Base-by-base conservation (phyloP, 1,284 basidiomycete genomes). In the Puccinia coronata region DNA sequence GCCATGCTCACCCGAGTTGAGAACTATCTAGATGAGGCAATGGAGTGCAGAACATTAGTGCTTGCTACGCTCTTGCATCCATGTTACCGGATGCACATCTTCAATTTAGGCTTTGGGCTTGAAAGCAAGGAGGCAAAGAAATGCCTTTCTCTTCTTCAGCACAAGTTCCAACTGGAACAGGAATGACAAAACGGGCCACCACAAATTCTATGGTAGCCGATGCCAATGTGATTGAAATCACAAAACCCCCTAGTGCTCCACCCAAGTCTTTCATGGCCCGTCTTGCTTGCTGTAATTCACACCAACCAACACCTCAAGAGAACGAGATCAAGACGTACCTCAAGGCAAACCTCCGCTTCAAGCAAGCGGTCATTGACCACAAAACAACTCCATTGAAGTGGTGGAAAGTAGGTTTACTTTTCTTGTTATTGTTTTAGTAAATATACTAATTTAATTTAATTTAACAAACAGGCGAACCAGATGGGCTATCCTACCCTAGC, bases 1-100 rank as follows among this genome's bases (percentile, higher is more conserved):
- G 65, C 65, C 43, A 69, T 69, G 65, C 36, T 47, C 11, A 8
- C 36, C 36, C 41, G 43, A 69, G 65, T 69, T 41, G 25, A n/a
- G 39, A 69, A 47, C 28, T 69, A 69, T 69, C 65, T 69, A 23
- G 39, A 2, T n/a, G 39, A 69, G 23, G 39, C 65, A 2, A 69
- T 69, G 65, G 23, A 49, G 11, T 69, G 65, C 65, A 43, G 16
- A 12, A 43, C n/a, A n/a, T n/a, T n/a, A n/a, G n/a, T n/a, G n/a
- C n/a, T n/a, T n/a, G n/a, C n/a, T n/a, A n/a, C n/a, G n/a, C n/a
- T n/a, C n/a, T n/a, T n/a, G n/a, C n/a, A n/a, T n/a, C n/a, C n/a
- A n/a, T n/a, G n/a, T n/a, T n/a, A n/a, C n/a, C n/a, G n/a, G n/a
- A n/a, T n/a, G n/a, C n/a, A n/a, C n/a, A n/a, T n/a, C n/a, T n/a